phyloP scores from a whole-genome alignment of 2,329 filamentous ascomycete genomes.

The Pseudogymnoascus sp. region DNA sequence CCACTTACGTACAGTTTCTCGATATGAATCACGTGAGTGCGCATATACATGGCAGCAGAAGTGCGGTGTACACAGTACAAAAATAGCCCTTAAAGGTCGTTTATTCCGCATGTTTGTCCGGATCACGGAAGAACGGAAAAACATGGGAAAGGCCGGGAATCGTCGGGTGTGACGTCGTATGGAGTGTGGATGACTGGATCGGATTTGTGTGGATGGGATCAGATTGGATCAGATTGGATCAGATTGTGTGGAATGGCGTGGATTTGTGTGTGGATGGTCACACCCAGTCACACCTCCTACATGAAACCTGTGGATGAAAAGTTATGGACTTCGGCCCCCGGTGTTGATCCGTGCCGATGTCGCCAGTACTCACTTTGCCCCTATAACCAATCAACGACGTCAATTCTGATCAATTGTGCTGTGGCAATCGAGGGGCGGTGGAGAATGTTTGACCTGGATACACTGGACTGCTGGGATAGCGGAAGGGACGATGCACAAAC shows the following conservation, averaged over 20 bases:
- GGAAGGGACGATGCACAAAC: neutral
- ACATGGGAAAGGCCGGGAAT: neutral
- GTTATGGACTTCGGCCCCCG: neutral
- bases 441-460: neutral
- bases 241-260: neutral
- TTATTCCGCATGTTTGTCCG: neutral
- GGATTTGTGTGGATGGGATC: neutral
- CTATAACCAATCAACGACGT: neutral
- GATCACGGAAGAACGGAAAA: slow-evolving; percentile 5
- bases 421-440: neutral
- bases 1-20: neutral
- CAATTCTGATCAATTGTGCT: neutral
- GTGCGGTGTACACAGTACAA: neutral
- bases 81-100: neutral
- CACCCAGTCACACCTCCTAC: neutral
- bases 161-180: neutral
- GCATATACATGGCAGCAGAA: neutral
- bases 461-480: neutral
- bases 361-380: neutral
- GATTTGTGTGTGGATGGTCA: neutral
- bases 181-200: neutral
- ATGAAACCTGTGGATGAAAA: neutral
- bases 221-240: neutral
- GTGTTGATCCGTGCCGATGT: neutral
- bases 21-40: neutral